Base-by-base conservation (phyloP, 768 basidiomycete genomes). In the Holtermannia corniformis region DNA sequence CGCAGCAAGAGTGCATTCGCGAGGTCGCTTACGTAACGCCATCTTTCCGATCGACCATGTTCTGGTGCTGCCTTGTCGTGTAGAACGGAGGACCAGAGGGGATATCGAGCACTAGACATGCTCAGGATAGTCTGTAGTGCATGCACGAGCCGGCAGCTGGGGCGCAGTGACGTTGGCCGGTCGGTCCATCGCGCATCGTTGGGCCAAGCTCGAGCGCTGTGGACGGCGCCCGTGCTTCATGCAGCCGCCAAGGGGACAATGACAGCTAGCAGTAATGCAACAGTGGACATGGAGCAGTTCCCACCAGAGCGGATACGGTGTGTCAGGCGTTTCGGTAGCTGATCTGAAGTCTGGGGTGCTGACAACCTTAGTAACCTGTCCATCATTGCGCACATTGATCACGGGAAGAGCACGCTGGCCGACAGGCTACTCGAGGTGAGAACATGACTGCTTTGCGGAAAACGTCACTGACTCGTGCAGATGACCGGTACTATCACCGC, bases 301-400 rank as follows among this genome's bases (percentile, higher is more conserved):
- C 68, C 71, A 2, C 70, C 70, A n/a, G 73, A 72, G n/a, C 53
- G 63, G 19, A 72, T 75, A 50, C 60, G 74, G 62, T 70, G 41
- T 47, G 54, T 54, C 13, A 47, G 51, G 42, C 46, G 12, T 52
- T 40, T 2, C 21, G 43, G 37, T 24, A 22, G 12, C 5, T 3
- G 26, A 47, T 21, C 23, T 26, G 25, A 51, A 19, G 46, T 45
- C 12, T 44, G 41, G 19, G n/a, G 4, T 25, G 13, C 0, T 14
- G 20, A 14, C 19, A 5, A 48, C 55, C 20, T 7, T 46, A 74
- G 75, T 49, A 96, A 96, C 71, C 90, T 96, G 71, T 92, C 90
- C 10, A 90, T 96, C 60, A 93, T 96, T 67, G 91, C 91, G 1
- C 92, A 96, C 71, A 95, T 95, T 61, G 90, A 89, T 83, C 92